These are phyloP conservation scores for Pyrenophora graminea DNA, from an alignment of 2,329 filamentous ascomycete species.

Conservation along the genomic window DNA sequence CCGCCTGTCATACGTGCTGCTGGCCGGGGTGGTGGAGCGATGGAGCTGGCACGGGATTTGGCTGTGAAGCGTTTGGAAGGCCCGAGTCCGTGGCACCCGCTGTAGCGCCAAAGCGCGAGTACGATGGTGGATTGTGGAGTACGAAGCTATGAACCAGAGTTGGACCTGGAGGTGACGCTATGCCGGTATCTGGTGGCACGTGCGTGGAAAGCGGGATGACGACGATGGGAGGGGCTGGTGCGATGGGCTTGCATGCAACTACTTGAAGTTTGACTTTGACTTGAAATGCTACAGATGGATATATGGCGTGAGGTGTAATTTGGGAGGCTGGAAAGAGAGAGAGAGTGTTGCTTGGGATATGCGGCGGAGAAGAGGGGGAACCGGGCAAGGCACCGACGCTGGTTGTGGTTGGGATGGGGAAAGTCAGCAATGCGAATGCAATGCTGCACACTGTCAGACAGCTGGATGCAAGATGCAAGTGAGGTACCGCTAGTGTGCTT, in stretches of 20 bases:
- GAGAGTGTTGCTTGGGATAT: too few relatives aligned
- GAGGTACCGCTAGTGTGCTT: too few relatives aligned
- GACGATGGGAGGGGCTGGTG: constrained; percentile 4
- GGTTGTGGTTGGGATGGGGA: too few relatives aligned
- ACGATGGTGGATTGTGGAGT: constrained; percentile 10
- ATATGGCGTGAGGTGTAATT: too few relatives aligned
- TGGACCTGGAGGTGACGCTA: constrained; percentile 18
- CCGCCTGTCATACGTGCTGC: constrained; percentile 17
- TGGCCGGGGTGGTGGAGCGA: constrained; percentile 1
- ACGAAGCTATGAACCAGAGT: constrained; percentile 8
- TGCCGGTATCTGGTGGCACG: constrained; percentile 20
- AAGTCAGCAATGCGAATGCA: too few relatives aligned
- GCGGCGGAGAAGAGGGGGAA: too few relatives aligned
- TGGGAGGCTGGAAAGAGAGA: too few relatives aligned
- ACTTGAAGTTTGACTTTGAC: background rate
- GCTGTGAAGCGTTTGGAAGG: constrained; percentile 1
- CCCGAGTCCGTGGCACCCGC: constrained; percentile 5
- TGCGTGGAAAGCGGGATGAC: constrained; percentile 20
- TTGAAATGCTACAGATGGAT: background rate
- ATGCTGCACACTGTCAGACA: too few relatives aligned
- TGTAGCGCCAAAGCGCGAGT: constrained; percentile 17
- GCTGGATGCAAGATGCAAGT: too few relatives aligned
- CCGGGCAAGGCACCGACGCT: too few relatives aligned
- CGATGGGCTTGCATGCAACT: background rate
- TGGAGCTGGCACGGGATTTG: constrained; percentile 3